These are phyloP conservation scores for Albizia julibrissin DNA, from an alignment of 306 rosid species.

Conservation along the genomic window DNA sequence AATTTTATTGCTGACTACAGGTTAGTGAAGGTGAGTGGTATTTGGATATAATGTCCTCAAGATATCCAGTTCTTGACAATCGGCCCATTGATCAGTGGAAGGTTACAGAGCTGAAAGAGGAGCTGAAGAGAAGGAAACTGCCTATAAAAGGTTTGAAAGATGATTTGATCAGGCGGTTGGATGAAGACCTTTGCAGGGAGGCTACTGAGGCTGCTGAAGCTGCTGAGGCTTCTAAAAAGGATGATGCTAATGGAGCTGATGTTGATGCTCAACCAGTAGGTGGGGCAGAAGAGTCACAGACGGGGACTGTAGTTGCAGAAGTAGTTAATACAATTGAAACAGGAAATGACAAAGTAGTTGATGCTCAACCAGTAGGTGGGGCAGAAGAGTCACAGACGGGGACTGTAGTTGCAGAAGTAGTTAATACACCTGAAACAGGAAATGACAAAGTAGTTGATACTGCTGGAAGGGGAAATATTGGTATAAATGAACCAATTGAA, in stretches of 20 bases:
- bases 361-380: constrained; percentile 30
- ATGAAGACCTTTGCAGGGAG: constrained; percentile 67
- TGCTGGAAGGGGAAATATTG: constrained; percentile 28
- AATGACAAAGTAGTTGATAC: constrained; percentile 1
- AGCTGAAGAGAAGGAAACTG: constrained; percentile 78
- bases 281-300: constrained; percentile 34
- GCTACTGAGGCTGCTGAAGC: constrained; percentile 28
- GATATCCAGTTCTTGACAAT: constrained; percentile 66
- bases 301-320: constrained; percentile 25
- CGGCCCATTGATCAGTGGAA: constrained; percentile 89
- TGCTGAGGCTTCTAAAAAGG: constrained; percentile 26
- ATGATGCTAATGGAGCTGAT: constrained; percentile 33
- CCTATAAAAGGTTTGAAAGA: constrained; percentile 82
- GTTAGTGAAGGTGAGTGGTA: constrained; percentile 45
- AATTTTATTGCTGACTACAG: constrained; percentile 34
- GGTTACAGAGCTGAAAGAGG: constrained; percentile 90
- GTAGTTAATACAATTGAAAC: constrained; percentile 11
- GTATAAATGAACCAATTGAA: constrained; percentile 22
- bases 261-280: constrained; percentile 21
- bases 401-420: constrained; percentile 29
- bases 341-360: background rate
- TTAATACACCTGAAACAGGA: background rate
- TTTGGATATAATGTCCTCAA: constrained; percentile 66
- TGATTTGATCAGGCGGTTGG: constrained; percentile 81
- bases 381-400: constrained; percentile 26